Percentiles rank a stretch among this genome's conserved stretches.
phyloP scores from a whole-genome alignment of 805 yeast genomes.

The Huiozyma naganishii region DNA sequence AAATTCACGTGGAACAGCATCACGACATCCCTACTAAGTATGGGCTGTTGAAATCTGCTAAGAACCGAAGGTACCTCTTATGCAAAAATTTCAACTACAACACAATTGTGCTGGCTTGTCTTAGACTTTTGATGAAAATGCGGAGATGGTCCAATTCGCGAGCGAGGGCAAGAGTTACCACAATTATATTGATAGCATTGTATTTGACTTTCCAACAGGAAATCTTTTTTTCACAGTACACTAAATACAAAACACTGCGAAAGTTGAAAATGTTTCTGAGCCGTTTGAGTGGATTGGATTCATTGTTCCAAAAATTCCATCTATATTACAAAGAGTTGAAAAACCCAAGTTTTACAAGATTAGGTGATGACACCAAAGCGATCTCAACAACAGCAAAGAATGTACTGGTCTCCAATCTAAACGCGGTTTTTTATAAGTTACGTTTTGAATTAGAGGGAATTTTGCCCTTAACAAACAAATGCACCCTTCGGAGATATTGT shows the following conservation, averaged over 20 bases:
- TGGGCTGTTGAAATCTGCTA: constrained; percentile 8
- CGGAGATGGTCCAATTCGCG: neutral
- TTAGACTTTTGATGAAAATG: neutral
- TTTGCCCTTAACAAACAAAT: constrained; percentile 22
- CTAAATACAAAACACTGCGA: constrained; percentile 11
- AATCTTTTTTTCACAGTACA: constrained; percentile 10
- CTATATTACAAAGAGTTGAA: constrained; percentile 24
- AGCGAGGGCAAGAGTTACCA: neutral
- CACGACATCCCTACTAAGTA: constrained; percentile 12
- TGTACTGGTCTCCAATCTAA: constrained; percentile 27
- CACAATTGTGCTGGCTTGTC: constrained; percentile 2
- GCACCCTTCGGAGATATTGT: constrained; percentile 33
- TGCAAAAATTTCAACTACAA: constrained; percentile 5
- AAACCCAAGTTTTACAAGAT: constrained; percentile 8
- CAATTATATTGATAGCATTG: constrained; percentile 1
- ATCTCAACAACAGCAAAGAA: constrained; percentile 11
- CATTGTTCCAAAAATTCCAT: constrained; percentile 19
- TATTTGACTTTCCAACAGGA: constrained; percentile 19
- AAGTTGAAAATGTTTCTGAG: constrained; percentile 7
- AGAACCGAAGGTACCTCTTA: constrained; percentile 3
- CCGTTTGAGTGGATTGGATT: constrained; percentile 17
- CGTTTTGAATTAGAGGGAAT: constrained; percentile 19
- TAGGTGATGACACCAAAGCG: neutral
- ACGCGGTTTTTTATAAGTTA: constrained; percentile 18
- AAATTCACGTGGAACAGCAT: neutral